Conservation (phyloP, 139 green algal genomes). For the Picochlorum costavermella region DNA sequence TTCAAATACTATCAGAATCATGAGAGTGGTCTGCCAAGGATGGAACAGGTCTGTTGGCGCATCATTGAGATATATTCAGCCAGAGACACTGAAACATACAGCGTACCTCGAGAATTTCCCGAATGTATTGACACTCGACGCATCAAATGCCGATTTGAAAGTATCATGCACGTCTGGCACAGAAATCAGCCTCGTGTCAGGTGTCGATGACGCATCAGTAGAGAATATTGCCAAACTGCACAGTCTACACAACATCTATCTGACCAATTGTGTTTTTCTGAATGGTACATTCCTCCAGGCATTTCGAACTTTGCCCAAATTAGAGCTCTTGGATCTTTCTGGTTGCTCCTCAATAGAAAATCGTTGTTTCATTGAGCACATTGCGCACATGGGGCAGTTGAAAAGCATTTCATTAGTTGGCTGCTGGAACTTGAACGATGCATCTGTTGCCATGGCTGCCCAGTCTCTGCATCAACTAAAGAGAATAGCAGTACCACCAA, state of each 20-base stretch:
- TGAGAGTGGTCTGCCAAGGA: conserved; percentile 3
- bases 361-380: not conserved
- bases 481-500: conserved; percentile 1
- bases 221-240: not conserved
- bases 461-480: not conserved
- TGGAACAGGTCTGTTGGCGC: not conserved
- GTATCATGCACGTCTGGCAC: not conserved
- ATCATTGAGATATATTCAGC: not conserved
- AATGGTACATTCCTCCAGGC: not conserved
- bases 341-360: not conserved
- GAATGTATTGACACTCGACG: not conserved
- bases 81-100: not conserved
- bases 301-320: not conserved
- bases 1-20: not conserved
- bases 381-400: not conserved
- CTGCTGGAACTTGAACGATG: conserved; percentile 2
- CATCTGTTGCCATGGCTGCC: not conserved
- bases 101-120: not conserved
- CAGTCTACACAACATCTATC: not conserved
- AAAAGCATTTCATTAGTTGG: not conserved
- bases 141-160: not conserved
- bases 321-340: conserved; percentile 6
- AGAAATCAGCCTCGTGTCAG: not conserved
- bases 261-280: not conserved
- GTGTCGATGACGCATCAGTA: not conserved